These are phyloP conservation scores for Fusarium sublunatum DNA, from an alignment of 2,329 filamentous ascomycete species.

Conservation along the genomic window DNA sequence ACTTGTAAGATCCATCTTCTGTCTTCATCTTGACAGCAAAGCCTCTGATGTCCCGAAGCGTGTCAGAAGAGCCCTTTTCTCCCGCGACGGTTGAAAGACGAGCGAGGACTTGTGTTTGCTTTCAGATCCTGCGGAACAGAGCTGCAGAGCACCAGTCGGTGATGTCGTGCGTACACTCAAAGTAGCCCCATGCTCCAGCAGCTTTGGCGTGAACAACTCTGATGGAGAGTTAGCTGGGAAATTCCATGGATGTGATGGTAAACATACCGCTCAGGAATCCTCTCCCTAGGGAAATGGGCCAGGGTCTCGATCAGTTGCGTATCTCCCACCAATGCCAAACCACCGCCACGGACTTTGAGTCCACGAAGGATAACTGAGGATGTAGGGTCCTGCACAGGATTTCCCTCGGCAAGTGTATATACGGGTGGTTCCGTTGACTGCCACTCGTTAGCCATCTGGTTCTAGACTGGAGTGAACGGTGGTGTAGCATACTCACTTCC, in stretches of 20 bases:
- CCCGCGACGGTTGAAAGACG: constrained; percentile 5
- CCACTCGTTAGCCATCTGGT: not conserved
- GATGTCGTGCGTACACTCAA: constrained; percentile 12
- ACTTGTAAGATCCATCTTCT: constrained; percentile 11
- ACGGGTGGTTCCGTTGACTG: constrained; percentile 2
- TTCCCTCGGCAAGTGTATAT: constrained; percentile 14
- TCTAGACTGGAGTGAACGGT: no score
- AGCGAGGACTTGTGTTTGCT: constrained; percentile 2
- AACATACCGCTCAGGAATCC: constrained; percentile 3
- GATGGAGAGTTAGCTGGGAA: not conserved
- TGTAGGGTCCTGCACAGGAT: constrained; percentile 9
- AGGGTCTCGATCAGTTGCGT: constrained; percentile 14
- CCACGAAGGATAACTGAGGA: constrained; percentile 1
- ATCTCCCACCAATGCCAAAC: constrained; percentile 1
- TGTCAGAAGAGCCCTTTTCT: constrained; percentile 3
- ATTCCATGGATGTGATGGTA: not conserved
- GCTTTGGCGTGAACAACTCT: constrained; percentile 17
- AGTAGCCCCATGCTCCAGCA: constrained; percentile 9
- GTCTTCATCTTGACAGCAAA: constrained; percentile 19
- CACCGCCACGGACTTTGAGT: not conserved
- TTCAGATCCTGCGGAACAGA: constrained; percentile 1
- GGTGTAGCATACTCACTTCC: not conserved
- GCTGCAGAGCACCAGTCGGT: constrained; percentile 15
- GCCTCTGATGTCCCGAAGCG: constrained; percentile 7
- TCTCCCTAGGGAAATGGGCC: constrained; percentile 8